These are phyloP conservation scores for Metroxylon sagu DNA, from an alignment of 176 grass and related monocot genomes.

Conservation along the genomic window DNA sequence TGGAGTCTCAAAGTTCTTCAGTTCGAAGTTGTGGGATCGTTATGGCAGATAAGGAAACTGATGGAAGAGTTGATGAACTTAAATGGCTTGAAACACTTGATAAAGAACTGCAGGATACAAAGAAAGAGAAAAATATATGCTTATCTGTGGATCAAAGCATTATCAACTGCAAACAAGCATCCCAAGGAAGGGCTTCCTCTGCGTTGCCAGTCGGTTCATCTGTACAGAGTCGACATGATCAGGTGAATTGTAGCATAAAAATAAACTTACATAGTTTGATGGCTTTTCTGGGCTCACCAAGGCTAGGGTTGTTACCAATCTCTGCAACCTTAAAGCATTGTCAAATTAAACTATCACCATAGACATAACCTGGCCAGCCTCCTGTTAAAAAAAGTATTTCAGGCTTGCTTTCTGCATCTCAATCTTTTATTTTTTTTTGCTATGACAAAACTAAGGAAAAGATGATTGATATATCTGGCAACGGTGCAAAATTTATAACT, in stretches of 20 bases:
- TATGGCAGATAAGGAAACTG: conserved; percentile 32
- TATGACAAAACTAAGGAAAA: no score
- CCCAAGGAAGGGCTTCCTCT: conserved; percentile 11
- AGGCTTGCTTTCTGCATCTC: no score
- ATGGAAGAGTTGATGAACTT: conserved; percentile 27
- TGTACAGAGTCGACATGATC: conserved; percentile 22
- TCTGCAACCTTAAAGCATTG: no score
- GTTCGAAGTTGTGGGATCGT: conserved; percentile 30
- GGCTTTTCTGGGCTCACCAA: no score
- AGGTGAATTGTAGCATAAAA: conserved; percentile 28
- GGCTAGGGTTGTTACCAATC: no score
- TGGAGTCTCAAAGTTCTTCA: conserved; percentile 48
- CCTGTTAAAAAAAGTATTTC: no score
- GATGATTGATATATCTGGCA: no score
- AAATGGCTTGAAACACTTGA: conserved; percentile 31
- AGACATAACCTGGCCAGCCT: no score
- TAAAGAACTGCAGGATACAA: conserved; percentile 23
- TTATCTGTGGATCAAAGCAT: conserved; percentile 17
- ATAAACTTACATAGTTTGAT: neutral
- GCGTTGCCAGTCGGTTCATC: conserved; percentile 13
- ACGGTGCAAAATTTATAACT: no score
- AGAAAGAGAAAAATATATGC: conserved; percentile 10
- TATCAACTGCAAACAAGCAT: conserved; percentile 22
- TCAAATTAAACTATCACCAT: no score
- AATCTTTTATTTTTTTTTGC: no score